phyloP scores from a whole-genome alignment of 2,329 filamentous ascomycete species.

The Emericellopsis cladophorae region DNA sequence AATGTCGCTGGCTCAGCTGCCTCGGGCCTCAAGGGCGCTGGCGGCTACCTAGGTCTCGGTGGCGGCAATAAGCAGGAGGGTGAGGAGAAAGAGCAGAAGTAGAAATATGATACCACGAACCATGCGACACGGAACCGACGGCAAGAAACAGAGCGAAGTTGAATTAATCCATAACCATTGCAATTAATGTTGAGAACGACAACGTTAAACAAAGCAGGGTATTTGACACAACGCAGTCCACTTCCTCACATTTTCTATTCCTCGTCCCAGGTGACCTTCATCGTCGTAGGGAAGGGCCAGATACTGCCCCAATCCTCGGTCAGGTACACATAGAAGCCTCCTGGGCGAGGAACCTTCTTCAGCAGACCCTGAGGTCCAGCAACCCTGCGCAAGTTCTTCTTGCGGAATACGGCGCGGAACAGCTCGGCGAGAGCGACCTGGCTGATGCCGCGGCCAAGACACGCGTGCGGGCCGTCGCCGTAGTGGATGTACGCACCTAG shows the following conservation, averaged over 20 bases:
- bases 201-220: neutral
- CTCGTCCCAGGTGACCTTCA: constrained; percentile 39
- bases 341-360: constrained; percentile 47
- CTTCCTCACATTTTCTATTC: neutral
- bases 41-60: constrained; percentile 13
- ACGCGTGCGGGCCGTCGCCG: constrained; percentile 48
- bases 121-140: no score
- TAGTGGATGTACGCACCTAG: constrained; percentile 53
- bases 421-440: constrained; percentile 53
- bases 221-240: neutral
- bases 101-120: no score
- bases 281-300: constrained; percentile 34
- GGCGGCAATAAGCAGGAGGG: neutral
- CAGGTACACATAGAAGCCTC: constrained; percentile 48
- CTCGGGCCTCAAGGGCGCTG: constrained; percentile 15
- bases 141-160: no score
- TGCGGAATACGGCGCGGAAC: constrained; percentile 51
- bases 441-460: constrained; percentile 47
- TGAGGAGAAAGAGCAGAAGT: neutral
- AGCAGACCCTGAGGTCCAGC: constrained; percentile 52
- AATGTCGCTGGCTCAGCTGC: constrained; percentile 11
- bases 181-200: neutral
- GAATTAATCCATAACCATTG: no score
- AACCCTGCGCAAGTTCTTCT: constrained; percentile 47
- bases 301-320: constrained; percentile 48